Conservation (phyloP, 192 early-diverging fungal genomes). For the Bifiguratus adelaidae region DNA sequence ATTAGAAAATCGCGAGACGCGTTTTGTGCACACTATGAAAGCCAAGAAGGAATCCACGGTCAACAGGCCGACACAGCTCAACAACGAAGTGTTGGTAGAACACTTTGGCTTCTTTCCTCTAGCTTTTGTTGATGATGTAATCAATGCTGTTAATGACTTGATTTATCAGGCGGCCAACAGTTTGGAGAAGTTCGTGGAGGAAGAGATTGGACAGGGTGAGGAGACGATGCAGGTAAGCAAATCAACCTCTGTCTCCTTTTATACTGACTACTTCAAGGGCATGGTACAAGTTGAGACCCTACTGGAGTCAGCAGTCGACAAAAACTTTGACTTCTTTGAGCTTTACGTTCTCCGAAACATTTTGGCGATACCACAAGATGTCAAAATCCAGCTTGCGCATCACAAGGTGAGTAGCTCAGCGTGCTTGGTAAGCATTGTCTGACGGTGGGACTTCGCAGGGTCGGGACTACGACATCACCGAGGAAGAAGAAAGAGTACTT, state of each 20-base stretch:
- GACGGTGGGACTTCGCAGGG: slow-evolving; percentile 4
- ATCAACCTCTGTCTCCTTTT: neutral
- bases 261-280: slow-evolving; percentile 23
- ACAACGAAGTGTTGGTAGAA: slow-evolving; percentile 48
- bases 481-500: slow-evolving; percentile 16
- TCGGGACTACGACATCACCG: slow-evolving; percentile 15
- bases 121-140: slow-evolving; percentile 73
- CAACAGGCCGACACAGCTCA: too few relatives aligned
- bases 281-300: slow-evolving; percentile 68
- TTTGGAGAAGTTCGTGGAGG: slow-evolving; percentile 57
- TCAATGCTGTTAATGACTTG: slow-evolving; percentile 66
- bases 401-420: slow-evolving; percentile 28
- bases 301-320: slow-evolving; percentile 68
- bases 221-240: neutral
- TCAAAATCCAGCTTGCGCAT: slow-evolving; percentile 38
- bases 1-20: too few relatives aligned
- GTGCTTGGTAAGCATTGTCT: neutral
- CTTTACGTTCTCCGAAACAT: slow-evolving; percentile 64
- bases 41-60: too few relatives aligned
- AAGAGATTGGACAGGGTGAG: slow-evolving; percentile 13
- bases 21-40: too few relatives aligned
- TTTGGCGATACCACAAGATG: slow-evolving; percentile 52
- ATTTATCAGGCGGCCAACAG: slow-evolving; percentile 60
- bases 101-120: slow-evolving; percentile 74
- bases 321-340: slow-evolving; percentile 77